Evolutionary conservation across 2,329 filamentous ascomycete species (phyloP).

Genomic region (Seiridium cupressi): DNA sequence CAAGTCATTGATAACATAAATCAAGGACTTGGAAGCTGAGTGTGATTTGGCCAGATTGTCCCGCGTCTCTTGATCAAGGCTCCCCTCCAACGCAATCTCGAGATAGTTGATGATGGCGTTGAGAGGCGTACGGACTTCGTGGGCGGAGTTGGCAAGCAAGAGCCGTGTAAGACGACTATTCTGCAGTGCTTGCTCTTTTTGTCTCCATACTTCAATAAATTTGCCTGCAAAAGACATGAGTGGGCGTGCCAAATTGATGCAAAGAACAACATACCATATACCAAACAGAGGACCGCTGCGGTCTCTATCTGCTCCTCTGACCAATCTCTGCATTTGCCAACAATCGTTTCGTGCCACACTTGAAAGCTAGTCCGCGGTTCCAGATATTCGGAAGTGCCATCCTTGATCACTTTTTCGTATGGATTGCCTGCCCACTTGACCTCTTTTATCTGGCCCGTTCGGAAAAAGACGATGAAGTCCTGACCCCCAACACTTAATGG

Average conservation of each 20-base stretch:
- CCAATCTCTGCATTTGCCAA: conserved; percentile 85
- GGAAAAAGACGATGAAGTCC: conserved; percentile 91
- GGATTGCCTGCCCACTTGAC: conserved; percentile 87
- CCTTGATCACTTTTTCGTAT: conserved; percentile 73
- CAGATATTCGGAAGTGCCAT: conserved; percentile 70
- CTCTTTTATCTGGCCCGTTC: conserved; percentile 71
- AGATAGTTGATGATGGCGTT: conserved; percentile 96
- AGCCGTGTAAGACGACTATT: conserved; percentile 78
- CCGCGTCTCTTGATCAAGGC: conserved; percentile 75
- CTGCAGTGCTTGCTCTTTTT: conserved; percentile 82
- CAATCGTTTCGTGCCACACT: conserved; percentile 75
- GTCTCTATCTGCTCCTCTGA: conserved; percentile 87
- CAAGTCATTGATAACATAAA: conserved; percentile 92
- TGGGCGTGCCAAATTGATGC: background rate
- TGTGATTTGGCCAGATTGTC: conserved; percentile 84
- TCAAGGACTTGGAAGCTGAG: conserved; percentile 86
- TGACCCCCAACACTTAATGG: conserved; percentile 72
- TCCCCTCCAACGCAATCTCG: conserved; percentile 83
- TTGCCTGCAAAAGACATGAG: conserved; percentile 39
- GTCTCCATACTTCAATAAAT: conserved; percentile 91
- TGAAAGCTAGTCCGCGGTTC: conserved; percentile 80
- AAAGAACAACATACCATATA: conserved; percentile 66
- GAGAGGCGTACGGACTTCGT: conserved; percentile 85
- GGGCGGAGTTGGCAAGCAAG: conserved; percentile 82
- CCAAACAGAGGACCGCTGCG: conserved; percentile 80